Evolutionary conservation across 2,329 filamentous ascomycete species (phyloP).

Genomic region (Nemania abortiva): DNA sequence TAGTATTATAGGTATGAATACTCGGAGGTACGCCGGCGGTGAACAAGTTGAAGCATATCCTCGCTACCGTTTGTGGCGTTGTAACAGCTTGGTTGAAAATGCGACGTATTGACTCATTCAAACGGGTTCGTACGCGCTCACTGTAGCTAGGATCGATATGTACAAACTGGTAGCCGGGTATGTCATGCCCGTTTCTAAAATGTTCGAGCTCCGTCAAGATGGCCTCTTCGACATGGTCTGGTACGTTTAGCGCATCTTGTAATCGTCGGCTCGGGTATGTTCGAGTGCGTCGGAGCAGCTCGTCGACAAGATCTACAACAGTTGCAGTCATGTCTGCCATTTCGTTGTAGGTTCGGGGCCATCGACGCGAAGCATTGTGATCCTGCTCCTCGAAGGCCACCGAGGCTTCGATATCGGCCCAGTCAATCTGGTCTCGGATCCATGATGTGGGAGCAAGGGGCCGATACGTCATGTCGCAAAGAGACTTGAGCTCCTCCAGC

Average conservation of each 20-base stretch:
- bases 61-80: slow-evolving; percentile 53
- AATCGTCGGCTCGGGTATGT: slow-evolving; percentile 3
- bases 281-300: slow-evolving; percentile 33
- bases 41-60: slow-evolving; percentile 75
- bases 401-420: slow-evolving; percentile 46
- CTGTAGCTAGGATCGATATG: slow-evolving; percentile 29
- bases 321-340: slow-evolving; percentile 37
- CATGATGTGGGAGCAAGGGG: slow-evolving; percentile 39
- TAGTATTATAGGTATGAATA: slow-evolving; percentile 76
- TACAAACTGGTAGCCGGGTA: slow-evolving; percentile 46
- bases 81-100: slow-evolving; percentile 45
- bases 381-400: slow-evolving; percentile 46
- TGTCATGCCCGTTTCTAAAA: slow-evolving; percentile 35
- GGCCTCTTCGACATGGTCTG: slow-evolving; percentile 3
- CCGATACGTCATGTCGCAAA: slow-evolving; percentile 39
- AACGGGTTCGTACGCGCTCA: slow-evolving; percentile 35
- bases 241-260: slow-evolving; percentile 19
- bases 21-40: slow-evolving; percentile 71
- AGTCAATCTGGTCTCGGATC: slow-evolving; percentile 45
- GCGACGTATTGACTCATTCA: slow-evolving; percentile 47
- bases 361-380: slow-evolving; percentile 33
- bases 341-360: slow-evolving; percentile 40
- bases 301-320: slow-evolving; percentile 41
- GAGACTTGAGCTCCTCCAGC: slow-evolving; percentile 42
- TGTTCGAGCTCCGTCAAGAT: slow-evolving; percentile 41